A percentile compares a stretch with the other conserved stretches of the same genome.
Conservation (phyloP, 495 filamentous ascomycete genomes). For the Neurospora discreta region DNA sequence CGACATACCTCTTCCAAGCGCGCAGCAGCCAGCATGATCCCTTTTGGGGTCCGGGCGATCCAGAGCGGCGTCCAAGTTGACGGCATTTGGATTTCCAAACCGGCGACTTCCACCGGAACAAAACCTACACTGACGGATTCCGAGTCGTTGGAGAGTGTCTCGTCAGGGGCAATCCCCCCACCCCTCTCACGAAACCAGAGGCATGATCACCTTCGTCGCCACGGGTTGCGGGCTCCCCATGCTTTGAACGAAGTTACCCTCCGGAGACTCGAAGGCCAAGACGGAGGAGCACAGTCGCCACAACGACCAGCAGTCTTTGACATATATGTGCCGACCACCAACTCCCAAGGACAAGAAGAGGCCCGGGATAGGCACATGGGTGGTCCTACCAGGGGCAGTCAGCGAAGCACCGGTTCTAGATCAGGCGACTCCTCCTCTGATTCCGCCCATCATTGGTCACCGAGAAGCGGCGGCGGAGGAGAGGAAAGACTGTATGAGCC, state of each 20-base stretch:
- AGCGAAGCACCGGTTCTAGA: constrained; percentile 23
- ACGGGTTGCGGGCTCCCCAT: constrained; percentile 2
- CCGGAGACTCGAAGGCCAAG: constrained; percentile 22
- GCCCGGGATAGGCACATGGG: neutral
- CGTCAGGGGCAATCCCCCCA: constrained; percentile 1
- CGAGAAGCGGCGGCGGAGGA: constrained; percentile 2
- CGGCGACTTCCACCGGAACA: constrained; percentile 40
- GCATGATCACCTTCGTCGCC: constrained; percentile 2
- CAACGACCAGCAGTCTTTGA: constrained; percentile 6
- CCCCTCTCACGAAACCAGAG: constrained; percentile 5
- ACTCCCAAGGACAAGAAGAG: constrained; percentile 4
- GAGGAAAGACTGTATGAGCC: neutral
- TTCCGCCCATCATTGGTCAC: constrained; percentile 12
- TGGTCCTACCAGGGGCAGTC: constrained; percentile 2
- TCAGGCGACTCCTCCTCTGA: constrained; percentile 15
- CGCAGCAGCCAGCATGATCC: constrained; percentile 46
- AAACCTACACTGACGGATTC: constrained; percentile 18
- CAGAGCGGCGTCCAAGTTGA: constrained; percentile 78
- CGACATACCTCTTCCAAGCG: constrained; percentile 18
- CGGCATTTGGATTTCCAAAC: constrained; percentile 76
- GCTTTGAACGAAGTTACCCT: constrained; percentile 26
- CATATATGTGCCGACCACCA: constrained; percentile 13
- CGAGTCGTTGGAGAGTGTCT: constrained; percentile 9
- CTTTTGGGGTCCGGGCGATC: constrained; percentile 82
- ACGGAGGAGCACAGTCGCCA: neutral